Evolutionary conservation across 495 filamentous ascomycete species (phyloP).

Genomic region (Penicillium antarcticum): DNA sequence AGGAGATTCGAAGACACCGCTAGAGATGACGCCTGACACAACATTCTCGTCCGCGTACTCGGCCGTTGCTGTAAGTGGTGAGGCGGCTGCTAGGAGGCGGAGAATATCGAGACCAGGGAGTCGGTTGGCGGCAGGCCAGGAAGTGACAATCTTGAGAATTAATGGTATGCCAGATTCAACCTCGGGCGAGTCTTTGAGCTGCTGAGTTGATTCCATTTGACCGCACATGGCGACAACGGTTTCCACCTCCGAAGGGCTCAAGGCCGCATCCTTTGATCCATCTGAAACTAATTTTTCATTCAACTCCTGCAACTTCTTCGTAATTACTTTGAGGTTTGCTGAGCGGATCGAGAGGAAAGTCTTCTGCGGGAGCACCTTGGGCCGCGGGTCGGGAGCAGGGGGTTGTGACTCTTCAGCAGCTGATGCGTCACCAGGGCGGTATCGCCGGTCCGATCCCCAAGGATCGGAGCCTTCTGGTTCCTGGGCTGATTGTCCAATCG

Average conservation of each 20-base stretch:
- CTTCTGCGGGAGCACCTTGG: conserved; percentile 74
- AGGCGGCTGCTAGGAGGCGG: conserved; percentile 68
- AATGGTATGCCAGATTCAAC: conserved; percentile 52
- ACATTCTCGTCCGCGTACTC: conserved; percentile 54
- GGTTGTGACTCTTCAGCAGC: conserved; percentile 26
- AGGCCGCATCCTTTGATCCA: conserved; percentile 67
- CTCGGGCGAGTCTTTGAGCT: conserved; percentile 29
- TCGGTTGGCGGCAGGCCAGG: conserved; percentile 74
- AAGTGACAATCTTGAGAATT: conserved; percentile 62
- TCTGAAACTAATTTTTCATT: conserved; percentile 63
- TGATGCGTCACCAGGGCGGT: conserved; percentile 65
- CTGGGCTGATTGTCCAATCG: conserved; percentile 57
- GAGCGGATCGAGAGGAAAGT: conserved; percentile 72
- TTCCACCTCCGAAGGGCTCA: conserved; percentile 68
- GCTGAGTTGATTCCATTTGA: conserved; percentile 52
- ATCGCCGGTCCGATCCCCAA: conserved; percentile 73
- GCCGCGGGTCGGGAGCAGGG: conserved; percentile 39
- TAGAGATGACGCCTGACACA: conserved; percentile 39
- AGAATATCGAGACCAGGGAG: conserved; percentile 84
- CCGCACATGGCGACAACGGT: conserved; percentile 52
- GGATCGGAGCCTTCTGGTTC: conserved; percentile 58
- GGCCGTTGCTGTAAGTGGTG: conserved; percentile 56
- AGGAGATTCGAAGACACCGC: conserved; percentile 55
- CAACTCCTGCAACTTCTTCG: conserved; percentile 70
- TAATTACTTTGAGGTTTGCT: conserved; percentile 60